Conservation (phyloP, 345 rosid species). For the Populus tremula region DNA sequence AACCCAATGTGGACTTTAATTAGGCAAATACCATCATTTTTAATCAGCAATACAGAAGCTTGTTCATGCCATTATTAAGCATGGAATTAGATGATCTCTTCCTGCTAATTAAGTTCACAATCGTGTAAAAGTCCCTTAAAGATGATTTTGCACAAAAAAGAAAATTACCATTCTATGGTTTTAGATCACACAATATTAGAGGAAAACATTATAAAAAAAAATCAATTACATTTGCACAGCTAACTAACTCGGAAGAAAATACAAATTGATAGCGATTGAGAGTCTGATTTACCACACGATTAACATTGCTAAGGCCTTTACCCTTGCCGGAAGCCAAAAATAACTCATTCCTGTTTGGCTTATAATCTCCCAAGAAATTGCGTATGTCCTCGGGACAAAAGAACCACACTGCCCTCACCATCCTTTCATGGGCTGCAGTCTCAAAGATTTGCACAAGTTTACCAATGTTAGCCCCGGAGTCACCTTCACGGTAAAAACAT, state of each 20-base stretch:
- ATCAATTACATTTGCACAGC: too few species aligned
- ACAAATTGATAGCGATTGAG: not conserved
- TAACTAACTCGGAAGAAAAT: not conserved
- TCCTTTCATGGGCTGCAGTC: constrained; percentile 37
- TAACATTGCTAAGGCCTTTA: constrained; percentile 37
- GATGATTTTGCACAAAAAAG: too few species aligned
- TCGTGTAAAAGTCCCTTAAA: too few species aligned
- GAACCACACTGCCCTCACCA: constrained; percentile 53
- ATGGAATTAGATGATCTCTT: too few species aligned
- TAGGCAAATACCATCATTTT: too few species aligned
- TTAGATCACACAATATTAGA: not conserved
- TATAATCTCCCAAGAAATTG: constrained; percentile 34
- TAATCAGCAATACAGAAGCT: too few species aligned
- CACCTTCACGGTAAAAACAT: constrained; percentile 10
- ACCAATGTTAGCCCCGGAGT: constrained; percentile 43
- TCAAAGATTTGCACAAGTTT: constrained; percentile 48
- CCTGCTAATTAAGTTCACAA: too few species aligned
- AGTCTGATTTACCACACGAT: constrained; percentile 39
- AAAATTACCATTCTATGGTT: too few species aligned
- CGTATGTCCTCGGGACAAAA: constrained; percentile 52
- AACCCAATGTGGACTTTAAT: too few species aligned
- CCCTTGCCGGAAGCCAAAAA: constrained; percentile 62
- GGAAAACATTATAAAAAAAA: not conserved
- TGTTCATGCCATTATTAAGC: too few species aligned
- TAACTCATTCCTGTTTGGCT: constrained; percentile 51